Evolutionary conservation across 306 rosid species (phyloP).

Genomic region (Pyrus communis): DNA sequence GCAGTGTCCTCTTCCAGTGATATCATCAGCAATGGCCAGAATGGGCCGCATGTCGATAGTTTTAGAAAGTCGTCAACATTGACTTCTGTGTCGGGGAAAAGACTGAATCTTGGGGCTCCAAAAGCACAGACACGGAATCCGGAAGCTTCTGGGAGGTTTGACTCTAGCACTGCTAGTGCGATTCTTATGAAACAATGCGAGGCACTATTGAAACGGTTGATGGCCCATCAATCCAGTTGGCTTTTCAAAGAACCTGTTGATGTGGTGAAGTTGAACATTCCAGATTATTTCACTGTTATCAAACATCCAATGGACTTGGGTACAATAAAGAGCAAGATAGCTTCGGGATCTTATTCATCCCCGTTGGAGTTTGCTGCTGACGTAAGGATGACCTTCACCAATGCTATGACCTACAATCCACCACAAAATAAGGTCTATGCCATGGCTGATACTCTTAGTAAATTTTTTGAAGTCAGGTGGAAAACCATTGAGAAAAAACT

Average conservation of each 20-base stretch:
- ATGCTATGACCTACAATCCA: constrained; percentile 88
- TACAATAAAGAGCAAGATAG: constrained; percentile 50
- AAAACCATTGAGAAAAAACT: constrained; percentile 68
- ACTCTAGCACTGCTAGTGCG: constrained; percentile 28
- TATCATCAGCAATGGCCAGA: constrained; percentile 56
- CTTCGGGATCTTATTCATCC: constrained; percentile 39
- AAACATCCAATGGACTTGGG: constrained; percentile 89
- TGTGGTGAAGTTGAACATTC: constrained; percentile 62
- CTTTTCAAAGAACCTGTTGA: constrained; percentile 74
- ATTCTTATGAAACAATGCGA: constrained; percentile 72
- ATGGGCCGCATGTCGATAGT: constrained; percentile 30
- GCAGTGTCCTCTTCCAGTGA: constrained; percentile 68
- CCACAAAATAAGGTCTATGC: constrained; percentile 54
- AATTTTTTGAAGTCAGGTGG: constrained; percentile 73
- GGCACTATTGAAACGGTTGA: constrained; percentile 48
- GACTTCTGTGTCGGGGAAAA: constrained; percentile 25
- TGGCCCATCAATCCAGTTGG: constrained; percentile 57
- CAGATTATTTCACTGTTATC: constrained; percentile 61
- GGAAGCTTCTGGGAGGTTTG: constrained; percentile 47
- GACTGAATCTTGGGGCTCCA: constrained; percentile 13
- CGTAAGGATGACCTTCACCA: constrained; percentile 60
- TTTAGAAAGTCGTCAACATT: constrained; percentile 26
- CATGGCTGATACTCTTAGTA: constrained; percentile 65
- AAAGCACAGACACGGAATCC: constrained; percentile 46
- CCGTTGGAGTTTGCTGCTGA: constrained; percentile 57